Evolutionary conservation across 805 yeast species (phyloP), one percentile per base, ranked within the genome.

Genomic region (Metschnikowia santaceciliae): DNA sequence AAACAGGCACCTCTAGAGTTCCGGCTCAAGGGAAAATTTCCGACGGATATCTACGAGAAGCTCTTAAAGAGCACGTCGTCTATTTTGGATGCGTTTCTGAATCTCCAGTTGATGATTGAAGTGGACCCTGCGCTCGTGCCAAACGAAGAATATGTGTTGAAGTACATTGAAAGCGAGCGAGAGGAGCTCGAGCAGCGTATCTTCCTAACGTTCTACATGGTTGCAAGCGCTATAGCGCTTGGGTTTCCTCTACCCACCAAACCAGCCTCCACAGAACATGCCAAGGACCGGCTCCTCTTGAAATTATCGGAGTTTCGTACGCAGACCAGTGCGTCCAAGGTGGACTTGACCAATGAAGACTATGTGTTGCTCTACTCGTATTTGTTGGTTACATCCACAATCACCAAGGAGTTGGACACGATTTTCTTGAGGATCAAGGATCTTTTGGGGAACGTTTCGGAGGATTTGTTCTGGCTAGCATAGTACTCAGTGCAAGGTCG

Each of bases 171-270:
- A 35, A 64, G 73, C 3, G 92, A 86, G 62, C 70, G 91, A 52
- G 74, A 69, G 11, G 95, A 89, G 61, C 70, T 89, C 17, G 87
- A 86, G 60, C 83, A 84, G 54, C 67, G 92, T 17, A 79, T 88
- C 2, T 88, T 88, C 56, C 69, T 88, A 52, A 81, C 86, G 6
- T 88, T 88, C 63, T 89, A 89, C 69, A 83, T 84, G 85, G 69
- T 85, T 14, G 83, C 95, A 2, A 82, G 92, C 10, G 86, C 95
- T 0, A 73, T 88, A 70, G 78, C 81, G 40, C 69, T 88, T 8
- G 90, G 90, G 2, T 81, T 87, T 50, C 96, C 96, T 2, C 62
- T 88, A 22, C 95, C 96, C 0, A 80, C 78, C 22, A 83, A 83
- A 57, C 84, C 91, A 1, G 92, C 94, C 0, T 82, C 88, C 0